Evolutionary conservation across 2,329 filamentous ascomycete genomes (phyloP).

Genomic region (Aulographum hederae): DNA sequence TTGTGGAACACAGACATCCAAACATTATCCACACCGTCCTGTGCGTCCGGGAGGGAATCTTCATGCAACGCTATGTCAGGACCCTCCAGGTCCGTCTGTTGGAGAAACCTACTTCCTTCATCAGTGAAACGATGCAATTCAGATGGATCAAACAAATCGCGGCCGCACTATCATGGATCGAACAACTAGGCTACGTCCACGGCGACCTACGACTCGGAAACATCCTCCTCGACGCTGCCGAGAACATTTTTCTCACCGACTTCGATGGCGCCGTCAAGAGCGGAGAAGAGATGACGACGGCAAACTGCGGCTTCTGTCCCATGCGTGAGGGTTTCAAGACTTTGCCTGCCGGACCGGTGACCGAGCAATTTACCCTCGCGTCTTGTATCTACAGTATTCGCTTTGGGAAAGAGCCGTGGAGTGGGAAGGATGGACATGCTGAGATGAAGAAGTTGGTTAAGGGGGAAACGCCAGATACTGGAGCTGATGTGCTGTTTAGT

Average conservation of each 20-base stretch:
- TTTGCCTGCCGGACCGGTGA: conserved; percentile 5
- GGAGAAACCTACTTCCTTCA: too few species aligned
- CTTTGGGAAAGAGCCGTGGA: too few species aligned
- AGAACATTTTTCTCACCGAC: conserved; percentile 4
- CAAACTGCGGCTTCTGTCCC: conserved; percentile 5
- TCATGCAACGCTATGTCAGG: too few species aligned
- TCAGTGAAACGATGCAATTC: conserved; percentile 3
- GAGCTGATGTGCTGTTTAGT: too few species aligned
- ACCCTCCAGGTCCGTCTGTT: too few species aligned
- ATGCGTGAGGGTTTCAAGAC: conserved; percentile 4
- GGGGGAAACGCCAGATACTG: too few species aligned
- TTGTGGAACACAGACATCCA: too few species aligned
- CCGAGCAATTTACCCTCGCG: conserved; percentile 21
- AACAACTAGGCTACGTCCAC: conserved; percentile 5
- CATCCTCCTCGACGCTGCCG: conserved; percentile 4
- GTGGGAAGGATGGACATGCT: too few species aligned
- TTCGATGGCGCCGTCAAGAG: conserved; percentile 5
- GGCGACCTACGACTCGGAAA: conserved; percentile 5
- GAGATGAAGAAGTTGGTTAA: too few species aligned
- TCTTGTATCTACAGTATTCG: conserved; percentile 31
- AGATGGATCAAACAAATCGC: conserved; percentile 6
- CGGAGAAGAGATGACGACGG: conserved; percentile 3
- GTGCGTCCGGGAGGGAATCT: too few species aligned
- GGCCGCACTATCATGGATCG: conserved; percentile 5
- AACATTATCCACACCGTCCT: too few species aligned